Percentiles rank a stretch among this genome's conserved stretches.
phyloP scores from a whole-genome alignment of 2,329 filamentous ascomycete genomes.

The Myriosclerotinia curreyana region DNA sequence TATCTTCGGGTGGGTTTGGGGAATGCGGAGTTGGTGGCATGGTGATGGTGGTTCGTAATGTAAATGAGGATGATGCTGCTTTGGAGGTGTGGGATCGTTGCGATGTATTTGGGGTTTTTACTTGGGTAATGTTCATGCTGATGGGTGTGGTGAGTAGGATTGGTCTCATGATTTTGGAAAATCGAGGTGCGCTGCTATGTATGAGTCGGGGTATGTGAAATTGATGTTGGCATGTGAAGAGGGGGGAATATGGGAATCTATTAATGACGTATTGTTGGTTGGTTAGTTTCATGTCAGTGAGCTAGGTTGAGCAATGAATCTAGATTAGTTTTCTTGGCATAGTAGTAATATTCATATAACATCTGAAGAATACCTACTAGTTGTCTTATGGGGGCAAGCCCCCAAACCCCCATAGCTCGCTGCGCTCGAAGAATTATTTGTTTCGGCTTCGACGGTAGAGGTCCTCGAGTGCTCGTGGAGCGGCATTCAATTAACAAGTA shows the following conservation, averaged over 20 bases:
- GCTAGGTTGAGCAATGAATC: neutral
- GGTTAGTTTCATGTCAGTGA: neutral
- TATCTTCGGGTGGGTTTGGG: neutral
- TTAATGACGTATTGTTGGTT: slow-evolving; percentile 1
- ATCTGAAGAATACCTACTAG: neutral
- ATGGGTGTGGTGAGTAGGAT: neutral
- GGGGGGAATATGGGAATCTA: neutral
- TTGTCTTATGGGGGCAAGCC: no score
- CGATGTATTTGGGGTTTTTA: neutral
- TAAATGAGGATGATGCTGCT: neutral
- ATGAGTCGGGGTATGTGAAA: neutral
- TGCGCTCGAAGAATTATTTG: no score
- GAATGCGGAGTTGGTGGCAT: neutral
- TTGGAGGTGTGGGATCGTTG: neutral
- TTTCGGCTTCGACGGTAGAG: no score
- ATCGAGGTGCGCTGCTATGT: neutral
- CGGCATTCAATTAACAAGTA: no score
- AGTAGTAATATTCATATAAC: neutral
- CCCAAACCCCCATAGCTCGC: no score
- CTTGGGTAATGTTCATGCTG: neutral
- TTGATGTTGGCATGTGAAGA: neutral
- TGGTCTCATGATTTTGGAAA: neutral
- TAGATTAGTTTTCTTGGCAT: no score
- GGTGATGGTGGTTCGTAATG: neutral
- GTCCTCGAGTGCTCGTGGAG: no score